Evolutionary conservation across 73 alveolate species (phyloP).

Genomic region (Paramecium pentaurelia): DNA sequence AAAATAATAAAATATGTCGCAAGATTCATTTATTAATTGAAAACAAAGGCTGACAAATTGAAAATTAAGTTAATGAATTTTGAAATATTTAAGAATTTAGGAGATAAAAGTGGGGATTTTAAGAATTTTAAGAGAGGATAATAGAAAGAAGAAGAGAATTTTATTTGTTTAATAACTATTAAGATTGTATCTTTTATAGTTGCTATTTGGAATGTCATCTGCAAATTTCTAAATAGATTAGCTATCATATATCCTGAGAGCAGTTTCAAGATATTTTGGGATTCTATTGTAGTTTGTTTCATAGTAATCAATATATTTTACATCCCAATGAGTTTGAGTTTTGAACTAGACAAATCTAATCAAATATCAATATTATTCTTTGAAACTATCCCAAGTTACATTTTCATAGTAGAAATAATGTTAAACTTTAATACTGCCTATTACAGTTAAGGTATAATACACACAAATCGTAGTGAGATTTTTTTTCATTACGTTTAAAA

Average conservation of each 20-base stretch:
- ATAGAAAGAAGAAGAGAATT: neutral
- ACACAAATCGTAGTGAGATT: neutral
- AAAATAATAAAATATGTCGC: conserved; percentile 7
- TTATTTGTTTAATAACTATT: neutral
- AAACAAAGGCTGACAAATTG: neutral
- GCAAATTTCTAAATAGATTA: neutral
- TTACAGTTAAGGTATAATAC: conserved; percentile 44
- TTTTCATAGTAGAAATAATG: conserved; percentile 31
- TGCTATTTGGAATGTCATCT: neutral
- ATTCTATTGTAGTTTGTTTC: neutral
- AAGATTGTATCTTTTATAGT: neutral
- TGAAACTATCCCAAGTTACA: conserved; percentile 48
- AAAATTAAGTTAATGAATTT: conserved; percentile 10
- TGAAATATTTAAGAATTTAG: neutral
- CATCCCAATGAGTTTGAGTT: conserved; percentile 44
- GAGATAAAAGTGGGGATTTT: neutral
- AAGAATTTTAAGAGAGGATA: neutral
- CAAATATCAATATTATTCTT: neutral
- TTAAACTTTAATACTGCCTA: conserved; percentile 53
- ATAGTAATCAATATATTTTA: conserved; percentile 9
- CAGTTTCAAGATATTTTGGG: conserved; percentile 27
- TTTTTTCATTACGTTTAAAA: neutral
- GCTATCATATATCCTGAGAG: conserved; percentile 16
- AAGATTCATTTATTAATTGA: neutral
- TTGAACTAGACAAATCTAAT: neutral